These are phyloP conservation scores for Aspergillus nanangensis DNA, from an alignment of 495 filamentous ascomycete genomes.

Conservation along the genomic window DNA sequence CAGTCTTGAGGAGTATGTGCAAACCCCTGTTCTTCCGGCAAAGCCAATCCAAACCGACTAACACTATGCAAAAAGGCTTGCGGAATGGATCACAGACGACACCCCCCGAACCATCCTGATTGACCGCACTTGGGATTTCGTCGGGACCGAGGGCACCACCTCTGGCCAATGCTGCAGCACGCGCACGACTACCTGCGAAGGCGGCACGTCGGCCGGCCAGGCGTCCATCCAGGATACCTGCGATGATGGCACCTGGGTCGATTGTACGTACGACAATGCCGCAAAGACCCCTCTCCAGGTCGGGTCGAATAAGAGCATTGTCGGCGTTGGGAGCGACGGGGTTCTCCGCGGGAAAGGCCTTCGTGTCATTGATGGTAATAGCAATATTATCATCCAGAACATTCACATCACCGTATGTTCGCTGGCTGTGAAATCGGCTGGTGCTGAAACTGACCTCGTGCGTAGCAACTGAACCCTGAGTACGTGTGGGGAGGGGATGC, in stretches of 20 bases:
- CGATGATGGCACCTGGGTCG: constrained; percentile 9
- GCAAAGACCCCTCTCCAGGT: constrained; percentile 14
- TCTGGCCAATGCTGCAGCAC: constrained; percentile 13
- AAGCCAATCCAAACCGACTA: neutral
- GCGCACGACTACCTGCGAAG: constrained; percentile 8
- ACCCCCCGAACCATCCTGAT: constrained; percentile 38
- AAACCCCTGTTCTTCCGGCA: neutral
- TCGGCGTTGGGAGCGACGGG: constrained; percentile 22
- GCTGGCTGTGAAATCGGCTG: neutral
- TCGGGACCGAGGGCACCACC: constrained; percentile 22
- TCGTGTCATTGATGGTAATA: constrained; percentile 12
- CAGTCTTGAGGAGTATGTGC: constrained; percentile 8
- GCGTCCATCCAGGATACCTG: constrained; percentile 11
- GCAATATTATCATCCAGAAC: constrained; percentile 30
- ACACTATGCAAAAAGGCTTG: neutral
- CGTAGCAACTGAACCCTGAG: constrained; percentile 20
- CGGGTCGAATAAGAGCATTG: constrained; percentile 25
- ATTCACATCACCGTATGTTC: constrained; percentile 19
- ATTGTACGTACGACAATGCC: constrained; percentile 19
- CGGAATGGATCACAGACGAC: constrained; percentile 22
- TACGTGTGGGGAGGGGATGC: constrained; percentile 24
- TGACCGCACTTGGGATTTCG: constrained; percentile 23
- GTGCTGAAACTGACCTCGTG: too few species aligned
- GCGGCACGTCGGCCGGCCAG: constrained; percentile 8
- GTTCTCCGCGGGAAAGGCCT: constrained; percentile 14